Percentiles rank a stretch among this genome's conserved stretches.
These are phyloP conservation scores for Spathaspora girioi DNA, from an alignment of 805 yeast genomes.

Conservation along the genomic window DNA sequence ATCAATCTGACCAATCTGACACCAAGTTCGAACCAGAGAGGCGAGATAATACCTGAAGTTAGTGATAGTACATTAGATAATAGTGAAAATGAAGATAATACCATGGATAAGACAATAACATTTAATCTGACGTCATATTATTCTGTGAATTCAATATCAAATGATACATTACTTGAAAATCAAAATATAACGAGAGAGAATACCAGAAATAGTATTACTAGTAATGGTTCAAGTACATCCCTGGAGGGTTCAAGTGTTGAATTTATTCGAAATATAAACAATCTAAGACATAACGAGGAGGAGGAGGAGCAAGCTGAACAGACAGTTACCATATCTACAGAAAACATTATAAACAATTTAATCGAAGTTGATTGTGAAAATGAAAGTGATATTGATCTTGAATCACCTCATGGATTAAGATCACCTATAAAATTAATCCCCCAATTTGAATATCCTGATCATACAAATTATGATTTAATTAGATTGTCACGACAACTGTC, in stretches of 20 bases:
- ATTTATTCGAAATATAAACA: slow-evolving; percentile 21
- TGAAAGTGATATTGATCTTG: slow-evolving; percentile 4
- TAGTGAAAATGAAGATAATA: slow-evolving; percentile 2
- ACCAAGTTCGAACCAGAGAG: no score
- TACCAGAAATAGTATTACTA: not conserved
- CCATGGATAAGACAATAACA: not conserved
- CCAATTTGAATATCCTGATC: not conserved
- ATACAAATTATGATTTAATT: slow-evolving; percentile 5
- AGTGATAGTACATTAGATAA: slow-evolving; percentile 5
- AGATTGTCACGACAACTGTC: slow-evolving; percentile 8
- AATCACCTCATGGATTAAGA: not conserved
- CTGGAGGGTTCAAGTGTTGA: slow-evolving; percentile 6
- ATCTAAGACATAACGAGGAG: slow-evolving; percentile 28
- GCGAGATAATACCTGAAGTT: not conserved
- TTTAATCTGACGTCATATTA: not conserved
- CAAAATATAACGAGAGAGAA: not conserved
- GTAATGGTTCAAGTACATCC: not conserved
- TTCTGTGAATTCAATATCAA: not conserved
- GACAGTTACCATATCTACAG: not conserved
- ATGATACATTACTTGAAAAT: not conserved
- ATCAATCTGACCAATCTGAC: no score
- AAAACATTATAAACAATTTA: slow-evolving; percentile 2
- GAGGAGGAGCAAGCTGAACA: not conserved
- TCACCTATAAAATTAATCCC: slow-evolving; percentile 2
- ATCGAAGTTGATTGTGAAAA: slow-evolving; percentile 6